phyloP scores from a whole-genome alignment of 2,329 filamentous ascomycete genomes.

The Alternaria metachromatica region DNA sequence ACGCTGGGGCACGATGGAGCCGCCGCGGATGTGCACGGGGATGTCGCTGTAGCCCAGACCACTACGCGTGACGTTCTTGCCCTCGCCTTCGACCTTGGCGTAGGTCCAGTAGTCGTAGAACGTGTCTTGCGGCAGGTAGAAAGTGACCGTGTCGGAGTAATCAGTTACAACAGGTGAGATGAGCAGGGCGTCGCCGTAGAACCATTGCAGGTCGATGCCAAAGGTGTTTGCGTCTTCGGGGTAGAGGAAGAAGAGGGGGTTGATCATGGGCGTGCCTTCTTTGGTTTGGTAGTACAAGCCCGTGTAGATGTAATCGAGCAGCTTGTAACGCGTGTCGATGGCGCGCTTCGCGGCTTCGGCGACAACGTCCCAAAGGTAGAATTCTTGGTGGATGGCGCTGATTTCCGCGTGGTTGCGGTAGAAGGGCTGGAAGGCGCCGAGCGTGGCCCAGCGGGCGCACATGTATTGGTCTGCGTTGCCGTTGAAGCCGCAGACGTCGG shows the following conservation, averaged over 20 bases:
- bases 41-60: constrained; percentile 61
- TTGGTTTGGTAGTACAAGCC: constrained; percentile 66
- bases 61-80: constrained; percentile 52
- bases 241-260: constrained; percentile 76
- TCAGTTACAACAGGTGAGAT: constrained; percentile 63
- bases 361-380: constrained; percentile 72
- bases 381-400: constrained; percentile 67
- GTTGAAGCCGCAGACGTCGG: constrained; percentile 79
- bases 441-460: constrained; percentile 76
- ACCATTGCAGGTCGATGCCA: constrained; percentile 62
- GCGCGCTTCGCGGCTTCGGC: constrained; percentile 69
- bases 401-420: constrained; percentile 75
- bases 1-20: constrained; percentile 69
- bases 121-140: constrained; percentile 64
- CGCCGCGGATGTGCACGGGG: constrained; percentile 72
- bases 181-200: constrained; percentile 64
- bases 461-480: constrained; percentile 70
- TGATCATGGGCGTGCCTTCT: constrained; percentile 69
- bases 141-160: constrained; percentile 59
- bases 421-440: constrained; percentile 77
- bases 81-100: constrained; percentile 54
- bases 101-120: constrained; percentile 69
- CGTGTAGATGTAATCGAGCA: constrained; percentile 84
- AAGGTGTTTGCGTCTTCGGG: constrained; percentile 63
- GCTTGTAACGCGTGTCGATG: constrained; percentile 74